Base-by-base conservation (phyloP, 2,329 filamentous ascomycete species). In the Paradendryphiella salina region DNA sequence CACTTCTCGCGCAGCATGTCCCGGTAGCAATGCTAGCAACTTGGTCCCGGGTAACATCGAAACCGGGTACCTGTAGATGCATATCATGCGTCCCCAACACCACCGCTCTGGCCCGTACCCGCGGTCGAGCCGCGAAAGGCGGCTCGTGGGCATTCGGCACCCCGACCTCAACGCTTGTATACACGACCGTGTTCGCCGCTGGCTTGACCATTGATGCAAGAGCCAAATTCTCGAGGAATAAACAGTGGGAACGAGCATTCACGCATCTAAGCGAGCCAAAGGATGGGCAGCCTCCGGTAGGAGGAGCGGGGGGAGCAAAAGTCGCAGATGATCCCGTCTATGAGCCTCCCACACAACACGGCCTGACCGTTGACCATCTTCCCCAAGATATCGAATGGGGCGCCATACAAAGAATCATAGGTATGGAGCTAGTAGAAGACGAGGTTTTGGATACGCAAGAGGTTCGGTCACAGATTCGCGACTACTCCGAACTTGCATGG, bases 1-100 rank as follows among this genome's bases (percentile, higher is more conserved):
- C 34, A 44, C 53, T 43, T 42, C 8, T 48, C 43, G 52, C 55
- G 48, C 63, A 71, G 59, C 60, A 73, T 73, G 70, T 57, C 45
- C 60, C 64, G 69, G 59, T 69, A 72, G 71, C 70, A 66, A 91
- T 90, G 88, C 83, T 83, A 74, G 79, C 80, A 58, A 70, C 89
- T 61, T 87, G 85, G 85, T 85, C 83, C 72, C 82, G 85, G 75
- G 82, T 83, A 75, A 79, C 81, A 64, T 82, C 82, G 79, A 80
- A 79, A 74, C 82, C 81, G 73, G 72, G 72, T 58, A 79, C 81
- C 63, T 87, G 84, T 75, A 80, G 80, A 73, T 88, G 85, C 75
- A 78, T 81, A 60, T 77, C 82, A 64, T 88, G 85, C 73, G 73
- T 82, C 46, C 78, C 80, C 48, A 74, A 61, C 44, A 67, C 80